Percentiles rank a stretch among this genome's conserved stretches.
Evolutionary conservation across 1,284 basidiomycete species (phyloP).

Genomic region (Tausonia pullulans): DNA sequence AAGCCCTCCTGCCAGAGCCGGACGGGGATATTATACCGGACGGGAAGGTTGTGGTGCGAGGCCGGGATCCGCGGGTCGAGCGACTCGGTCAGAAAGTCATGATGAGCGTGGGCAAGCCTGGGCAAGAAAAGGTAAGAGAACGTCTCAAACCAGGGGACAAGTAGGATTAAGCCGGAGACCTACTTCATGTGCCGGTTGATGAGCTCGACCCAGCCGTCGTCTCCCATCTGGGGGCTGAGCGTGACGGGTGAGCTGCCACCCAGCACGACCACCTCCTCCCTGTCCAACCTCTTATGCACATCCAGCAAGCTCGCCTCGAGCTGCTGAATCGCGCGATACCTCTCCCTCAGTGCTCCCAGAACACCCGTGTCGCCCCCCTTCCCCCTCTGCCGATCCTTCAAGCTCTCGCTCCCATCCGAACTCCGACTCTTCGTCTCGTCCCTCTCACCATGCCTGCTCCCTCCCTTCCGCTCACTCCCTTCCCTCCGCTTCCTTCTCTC

Average conservation of each 20-base stretch:
- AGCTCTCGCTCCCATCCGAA: conserved; percentile 36
- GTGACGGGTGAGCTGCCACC: neutral
- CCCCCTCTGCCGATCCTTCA: conserved; percentile 33
- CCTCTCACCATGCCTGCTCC: conserved; percentile 22
- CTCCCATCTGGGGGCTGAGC: conserved; percentile 15
- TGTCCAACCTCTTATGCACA: conserved; percentile 32
- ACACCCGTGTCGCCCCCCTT: conserved; percentile 35
- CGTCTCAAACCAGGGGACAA: too few relatives aligned
- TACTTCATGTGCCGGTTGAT: conserved; percentile 33
- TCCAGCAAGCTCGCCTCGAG: conserved; percentile 35
- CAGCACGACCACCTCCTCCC: conserved; percentile 22
- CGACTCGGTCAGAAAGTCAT: conserved; percentile 73
- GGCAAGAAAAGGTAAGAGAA: neutral
- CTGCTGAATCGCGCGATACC: conserved; percentile 33
- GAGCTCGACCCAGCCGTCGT: conserved; percentile 32
- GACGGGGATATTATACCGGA: conserved; percentile 88
- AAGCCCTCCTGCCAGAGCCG: conserved; percentile 88
- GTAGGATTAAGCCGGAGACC: conserved; percentile 3
- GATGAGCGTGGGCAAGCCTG: conserved; percentile 79
- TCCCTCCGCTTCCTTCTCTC: conserved; percentile 32
- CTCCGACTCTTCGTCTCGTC: conserved; percentile 32
- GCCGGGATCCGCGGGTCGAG: conserved; percentile 76
- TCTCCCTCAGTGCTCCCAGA: conserved; percentile 31
- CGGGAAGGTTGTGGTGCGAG: conserved; percentile 75
- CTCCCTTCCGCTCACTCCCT: conserved; percentile 30